Base-by-base conservation (phyloP, 2,329 filamentous ascomycete genomes). In the Malbranchea zuffiana region DNA sequence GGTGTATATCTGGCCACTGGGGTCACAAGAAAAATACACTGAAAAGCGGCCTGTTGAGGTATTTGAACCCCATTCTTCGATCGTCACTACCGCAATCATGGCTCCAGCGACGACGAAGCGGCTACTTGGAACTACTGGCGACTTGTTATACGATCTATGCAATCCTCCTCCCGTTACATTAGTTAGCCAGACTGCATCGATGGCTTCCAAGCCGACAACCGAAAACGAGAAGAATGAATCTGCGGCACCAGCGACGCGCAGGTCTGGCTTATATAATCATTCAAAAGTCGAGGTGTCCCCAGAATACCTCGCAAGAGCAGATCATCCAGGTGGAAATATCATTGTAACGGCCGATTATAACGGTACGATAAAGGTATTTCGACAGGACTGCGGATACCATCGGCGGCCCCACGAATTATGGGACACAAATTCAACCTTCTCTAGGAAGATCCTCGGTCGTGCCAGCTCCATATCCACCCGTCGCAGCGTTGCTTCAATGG, bases 141-240 rank as follows among this genome's bases (percentile, higher is more conserved):
- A 98, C 54, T 87, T 90, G 1, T 74, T 98, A n/a, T 98, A 86
- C 56, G 87, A 95, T 50, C 69, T 96, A 1, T 96, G 90, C 67
- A 96, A 96, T 49, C 90, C 90, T 4, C 90, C 88, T 0, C 86
- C 88, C 0, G 77, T 96, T 11, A 87, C 77, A 5, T 67, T 96
- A 12, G 68, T 87, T 43, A 86, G 80, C 46, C 72, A 78, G 17
- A 75, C 80, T 13, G 83, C 90, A 50, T 71, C 71, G 11, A 54
- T 61, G 34, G 70, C 68, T 1, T 72, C 71, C 0, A 65, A 62
- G 44, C 61, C 63, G 11, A 59, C 61, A 1, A 67, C 64, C 1
- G 59, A 68, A 37, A 60, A 45, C 54, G 10, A 60, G 53, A 43
- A 51, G 49, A 36, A 37, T 17, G 44, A 38, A 42, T 7, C 33